A percentile compares a stretch with the other conserved stretches of the same genome.
Evolutionary conservation across 1,284 basidiomycete genomes (phyloP).

Genomic region (Gomphus bonarii): DNA sequence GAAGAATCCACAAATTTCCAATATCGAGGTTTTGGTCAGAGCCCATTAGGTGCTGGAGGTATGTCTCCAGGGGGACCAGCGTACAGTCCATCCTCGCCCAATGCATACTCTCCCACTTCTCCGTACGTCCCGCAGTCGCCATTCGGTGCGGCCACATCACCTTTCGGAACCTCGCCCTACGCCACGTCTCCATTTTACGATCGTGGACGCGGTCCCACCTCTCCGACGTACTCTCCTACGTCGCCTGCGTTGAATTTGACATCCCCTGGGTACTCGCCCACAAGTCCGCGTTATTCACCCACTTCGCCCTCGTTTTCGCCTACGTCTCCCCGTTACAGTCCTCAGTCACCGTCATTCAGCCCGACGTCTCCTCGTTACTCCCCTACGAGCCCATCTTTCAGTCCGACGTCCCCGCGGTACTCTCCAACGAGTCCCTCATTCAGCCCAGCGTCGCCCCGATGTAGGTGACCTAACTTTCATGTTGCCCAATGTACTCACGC

Average conservation of each 20-base stretch:
- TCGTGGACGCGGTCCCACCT: slow-evolving; percentile 54
- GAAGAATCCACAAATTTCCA: slow-evolving; percentile 71
- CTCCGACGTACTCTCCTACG: slow-evolving; percentile 81
- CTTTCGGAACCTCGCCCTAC: slow-evolving; percentile 69
- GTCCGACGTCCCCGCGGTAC: slow-evolving; percentile 75
- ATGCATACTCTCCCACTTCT: slow-evolving; percentile 79
- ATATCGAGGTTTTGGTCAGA: slow-evolving; percentile 70
- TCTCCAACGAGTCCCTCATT: slow-evolving; percentile 81
- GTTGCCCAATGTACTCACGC: slow-evolving; percentile 21
- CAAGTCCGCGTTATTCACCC: slow-evolving; percentile 79
- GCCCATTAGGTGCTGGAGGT: slow-evolving; percentile 66
- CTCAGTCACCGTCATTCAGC: slow-evolving; percentile 76
- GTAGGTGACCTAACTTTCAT: slow-evolving; percentile 34
- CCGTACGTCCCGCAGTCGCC: slow-evolving; percentile 83
- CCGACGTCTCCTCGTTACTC: slow-evolving; percentile 79
- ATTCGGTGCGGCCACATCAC: slow-evolving; percentile 66
- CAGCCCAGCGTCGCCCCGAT: slow-evolving; percentile 77
- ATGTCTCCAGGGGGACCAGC: slow-evolving; percentile 74
- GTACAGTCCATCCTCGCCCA: slow-evolving; percentile 77
- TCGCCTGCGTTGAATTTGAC: slow-evolving; percentile 72
- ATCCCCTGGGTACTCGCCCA: slow-evolving; percentile 80
- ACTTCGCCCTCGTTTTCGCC: slow-evolving; percentile 83
- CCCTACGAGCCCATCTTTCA: slow-evolving; percentile 80
- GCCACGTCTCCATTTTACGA: slow-evolving; percentile 77
- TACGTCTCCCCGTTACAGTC: slow-evolving; percentile 73